Base-by-base conservation (phyloP, 192 early-diverging fungal genomes). In the Kappamyces sp. region DNA sequence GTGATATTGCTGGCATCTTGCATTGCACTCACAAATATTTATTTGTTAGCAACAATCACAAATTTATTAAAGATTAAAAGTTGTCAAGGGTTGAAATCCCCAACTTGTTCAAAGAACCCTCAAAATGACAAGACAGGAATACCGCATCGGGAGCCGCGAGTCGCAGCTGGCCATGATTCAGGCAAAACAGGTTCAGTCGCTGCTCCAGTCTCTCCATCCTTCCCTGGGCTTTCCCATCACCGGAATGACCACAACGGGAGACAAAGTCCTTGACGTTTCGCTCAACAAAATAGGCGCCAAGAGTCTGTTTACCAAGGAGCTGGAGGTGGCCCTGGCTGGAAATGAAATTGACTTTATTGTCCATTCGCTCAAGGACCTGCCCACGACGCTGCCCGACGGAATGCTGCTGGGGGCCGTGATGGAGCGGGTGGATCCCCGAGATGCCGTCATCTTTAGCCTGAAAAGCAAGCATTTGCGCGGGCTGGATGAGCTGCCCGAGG, bases 291-390 rank as follows among this genome's bases (percentile, higher is more conserved):
- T 98, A 59, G 93, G 95, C 40, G 83, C 89, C 57, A 94, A 92
- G 58, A 82, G 87, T 0, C 71, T 96, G 40, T 95, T 95, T 55
- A 93, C 92, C 42, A 92, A 91, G 61, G 93, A 96, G 52, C 78
- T 95, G 2, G 92, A 96, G 63, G 65, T 85, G 1, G 85, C 91
- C 1, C 74, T 98, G 13, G 74, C 74, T 9, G 70, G 76, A 5
- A 59, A 75, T 3, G 64, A 65, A 7, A 86, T 92, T 32, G 88
- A 96, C 66, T 51, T 96, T 12, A 85, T 98, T 38, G 93, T 96
- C 2, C 95, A 98, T 65, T 90, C 90, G 15, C 78, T 97, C 38
- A 98, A 98, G 72, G 95, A 98, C 63, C 71, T 98, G 51, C 92
- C 91, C 8, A 95, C 95, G 32, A 76, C 70, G 34, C 65, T 95